Percentiles rank a stretch among this genome's conserved stretches.
Evolutionary conservation across 2,329 filamentous ascomycete genomes (phyloP).

Genomic region (Massarina eburnea): DNA sequence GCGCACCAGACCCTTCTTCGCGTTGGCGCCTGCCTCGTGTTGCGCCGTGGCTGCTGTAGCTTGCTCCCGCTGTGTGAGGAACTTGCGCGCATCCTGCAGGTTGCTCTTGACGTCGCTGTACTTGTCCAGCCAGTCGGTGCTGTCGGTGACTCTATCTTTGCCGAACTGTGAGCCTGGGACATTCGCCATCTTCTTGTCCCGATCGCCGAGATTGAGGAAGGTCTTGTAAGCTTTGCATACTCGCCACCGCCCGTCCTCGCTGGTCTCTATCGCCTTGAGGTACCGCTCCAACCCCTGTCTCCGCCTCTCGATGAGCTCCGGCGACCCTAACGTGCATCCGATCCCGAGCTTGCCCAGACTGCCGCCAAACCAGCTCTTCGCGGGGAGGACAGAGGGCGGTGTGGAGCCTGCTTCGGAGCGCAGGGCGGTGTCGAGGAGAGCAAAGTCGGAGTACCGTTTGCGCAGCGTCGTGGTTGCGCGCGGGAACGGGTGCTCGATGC

Average conservation of each 20-base stretch:
- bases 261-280: constrained; percentile 69
- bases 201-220: constrained; percentile 65
- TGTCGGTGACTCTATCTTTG: constrained; percentile 48
- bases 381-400: constrained; percentile 68
- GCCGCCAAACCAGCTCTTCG: constrained; percentile 73
- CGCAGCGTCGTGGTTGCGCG: constrained; percentile 73
- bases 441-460: constrained; percentile 83
- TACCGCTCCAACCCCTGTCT: constrained; percentile 70
- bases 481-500: constrained; percentile 73
- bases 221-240: constrained; percentile 70
- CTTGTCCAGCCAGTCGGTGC: constrained; percentile 71
- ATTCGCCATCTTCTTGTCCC: constrained; percentile 18
- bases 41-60: constrained; percentile 61
- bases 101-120: constrained; percentile 72
- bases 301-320: constrained; percentile 71
- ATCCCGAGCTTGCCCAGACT: constrained; percentile 40
- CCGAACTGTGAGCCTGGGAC: constrained; percentile 41
- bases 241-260: constrained; percentile 75
- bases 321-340: constrained; percentile 65
- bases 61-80: constrained; percentile 68
- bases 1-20: constrained; percentile 72
- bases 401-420: constrained; percentile 60
- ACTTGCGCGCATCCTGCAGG: constrained; percentile 67
- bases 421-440: constrained; percentile 65
- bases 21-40: constrained; percentile 71